Evolutionary conservation across 2,329 filamentous ascomycete species (phyloP), one percentile per base, ranked within the genome.

Genomic region (Colletotrichum sublineola): DNA sequence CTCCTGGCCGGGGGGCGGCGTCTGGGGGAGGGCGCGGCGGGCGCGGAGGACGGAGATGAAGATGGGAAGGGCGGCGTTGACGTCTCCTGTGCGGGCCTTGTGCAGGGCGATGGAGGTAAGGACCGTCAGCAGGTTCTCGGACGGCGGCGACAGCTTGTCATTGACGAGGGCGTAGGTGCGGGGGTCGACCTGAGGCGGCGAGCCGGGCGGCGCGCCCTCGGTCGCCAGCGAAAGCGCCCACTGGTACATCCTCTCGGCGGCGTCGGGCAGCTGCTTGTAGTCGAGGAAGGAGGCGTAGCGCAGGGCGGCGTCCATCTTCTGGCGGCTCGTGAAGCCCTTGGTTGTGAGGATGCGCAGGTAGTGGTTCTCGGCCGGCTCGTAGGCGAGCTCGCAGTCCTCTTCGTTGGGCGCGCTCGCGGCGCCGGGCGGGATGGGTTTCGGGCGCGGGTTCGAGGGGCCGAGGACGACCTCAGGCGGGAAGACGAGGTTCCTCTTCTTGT

Each of bases 241-340:
- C 73, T 87, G 86, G 80, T 94, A 95, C 83, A 95, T 91, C 74
- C 92, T 89, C 67, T 90, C 87, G 0, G 94, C 92, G 0, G 89
- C 91, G 5, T 90, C 89, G 1, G 86, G 82, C 36, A 90, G 80
- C 1, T 89, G 86, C 82, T 95, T 96, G 82, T 90, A 96, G 75
- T 95, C 93, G 50, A 97, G 86, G 89, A 93, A 98, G 67, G 94
- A 92, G 2, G 93, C 96, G 79, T 95, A 97, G 1, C 92, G 92
- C 53, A 97, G 84, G 4, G 94, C 92, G 5, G 95, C 95, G 70
- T 96, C 91, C 63, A 98, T 85, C 77, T 91, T 91, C 81, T 98
- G 94, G 68, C 90, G 87, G n/a, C 89, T 87, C 0, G 89, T 92
- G 77, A 98, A 94, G 1, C 96, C 96, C 67, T 88, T 88, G 0